phyloP scores from a whole-genome alignment of 2,329 filamentous ascomycete species.

The Penicillium sp. region DNA sequence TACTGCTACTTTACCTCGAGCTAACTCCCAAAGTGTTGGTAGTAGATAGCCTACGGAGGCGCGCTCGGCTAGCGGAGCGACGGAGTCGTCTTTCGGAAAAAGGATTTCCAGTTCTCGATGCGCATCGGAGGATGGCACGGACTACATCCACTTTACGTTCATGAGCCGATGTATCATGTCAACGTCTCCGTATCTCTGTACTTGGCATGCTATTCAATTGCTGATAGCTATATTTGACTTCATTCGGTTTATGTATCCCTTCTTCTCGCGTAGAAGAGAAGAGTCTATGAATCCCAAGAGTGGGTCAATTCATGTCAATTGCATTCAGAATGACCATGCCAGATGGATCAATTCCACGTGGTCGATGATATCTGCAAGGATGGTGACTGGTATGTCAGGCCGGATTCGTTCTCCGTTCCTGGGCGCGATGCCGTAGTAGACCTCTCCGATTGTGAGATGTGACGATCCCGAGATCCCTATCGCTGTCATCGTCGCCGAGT shows the following conservation, averaged over 20 bases:
- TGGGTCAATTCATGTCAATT: neutral
- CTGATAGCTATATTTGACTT: neutral
- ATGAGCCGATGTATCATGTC: neutral
- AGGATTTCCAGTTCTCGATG: neutral
- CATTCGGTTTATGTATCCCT: neutral
- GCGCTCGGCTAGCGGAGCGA: neutral
- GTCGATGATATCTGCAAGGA: neutral
- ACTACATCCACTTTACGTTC: neutral
- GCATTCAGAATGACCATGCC: neutral
- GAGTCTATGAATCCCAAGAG: neutral
- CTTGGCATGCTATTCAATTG: no score
- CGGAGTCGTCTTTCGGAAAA: neutral
- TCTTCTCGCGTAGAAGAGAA: neutral
- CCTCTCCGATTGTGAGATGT: neutral
- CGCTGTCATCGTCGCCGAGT: neutral
- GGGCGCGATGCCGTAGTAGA: neutral
- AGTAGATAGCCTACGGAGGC: neutral
- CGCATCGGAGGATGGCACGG: neutral
- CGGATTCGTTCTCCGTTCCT: neutral
- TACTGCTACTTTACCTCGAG: neutral
- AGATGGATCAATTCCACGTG: neutral
- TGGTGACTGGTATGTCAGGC: neutral
- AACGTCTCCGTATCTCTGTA: neutral
- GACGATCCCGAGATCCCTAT: neutral
- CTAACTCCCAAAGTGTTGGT: neutral